These are phyloP conservation scores for Escallonia rubra DNA, from an alignment of 129 eudicot genomes.

Conservation along the genomic window DNA sequence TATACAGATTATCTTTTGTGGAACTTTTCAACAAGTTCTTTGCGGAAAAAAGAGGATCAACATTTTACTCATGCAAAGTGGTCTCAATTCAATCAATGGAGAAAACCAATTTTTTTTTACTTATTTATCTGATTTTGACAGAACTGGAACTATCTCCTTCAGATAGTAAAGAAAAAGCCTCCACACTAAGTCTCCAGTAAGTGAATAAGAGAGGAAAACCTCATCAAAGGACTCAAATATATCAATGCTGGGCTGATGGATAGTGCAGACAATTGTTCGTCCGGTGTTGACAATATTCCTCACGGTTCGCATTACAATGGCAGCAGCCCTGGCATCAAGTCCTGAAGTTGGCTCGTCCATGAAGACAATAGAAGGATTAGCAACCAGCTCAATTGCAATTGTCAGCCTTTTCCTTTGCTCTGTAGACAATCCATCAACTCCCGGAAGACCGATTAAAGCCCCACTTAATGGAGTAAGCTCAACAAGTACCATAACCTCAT, in stretches of 20 bases:
- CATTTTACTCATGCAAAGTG: not conserved
- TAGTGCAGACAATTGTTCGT: conserved; percentile 93
- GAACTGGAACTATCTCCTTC: not conserved
- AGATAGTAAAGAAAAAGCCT: not conserved
- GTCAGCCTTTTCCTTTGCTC: conserved; percentile 94
- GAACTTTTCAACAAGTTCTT: not conserved
- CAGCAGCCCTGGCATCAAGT: conserved; percentile 98
- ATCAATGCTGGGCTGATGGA: conserved; percentile 97
- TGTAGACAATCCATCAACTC: conserved; percentile 83
- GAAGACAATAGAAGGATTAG: conserved; percentile 93
- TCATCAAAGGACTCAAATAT: conserved; percentile 97
- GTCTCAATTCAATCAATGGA: too few species aligned
- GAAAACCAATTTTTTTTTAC: too few species aligned
- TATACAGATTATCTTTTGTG: not conserved
- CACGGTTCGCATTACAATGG: conserved; percentile 97
- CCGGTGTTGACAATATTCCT: conserved; percentile 95
- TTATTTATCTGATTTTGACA: not conserved
- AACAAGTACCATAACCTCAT: conserved; percentile 89
- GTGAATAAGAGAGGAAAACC: conserved; percentile 32
- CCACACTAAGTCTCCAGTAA: not conserved
- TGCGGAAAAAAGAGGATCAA: not conserved
- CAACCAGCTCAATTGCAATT: conserved; percentile 93
- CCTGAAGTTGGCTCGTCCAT: conserved; percentile 99
- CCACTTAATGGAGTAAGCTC: conserved; percentile 63
- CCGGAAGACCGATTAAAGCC: conserved; percentile 86